Conservation (phyloP, 495 filamentous ascomycete species). For the Penicillium desertorum region DNA sequence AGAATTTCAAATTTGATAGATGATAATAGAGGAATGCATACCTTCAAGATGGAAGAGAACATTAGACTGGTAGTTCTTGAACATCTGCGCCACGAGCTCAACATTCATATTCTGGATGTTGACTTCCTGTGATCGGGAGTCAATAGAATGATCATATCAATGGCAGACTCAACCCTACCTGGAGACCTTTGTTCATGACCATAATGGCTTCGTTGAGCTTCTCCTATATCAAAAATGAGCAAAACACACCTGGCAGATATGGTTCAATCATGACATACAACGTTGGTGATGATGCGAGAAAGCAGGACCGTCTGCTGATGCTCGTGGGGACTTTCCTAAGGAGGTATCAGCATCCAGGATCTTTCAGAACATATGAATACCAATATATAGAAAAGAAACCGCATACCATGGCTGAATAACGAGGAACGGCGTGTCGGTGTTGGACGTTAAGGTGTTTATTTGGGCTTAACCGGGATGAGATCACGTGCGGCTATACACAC, state of each 20-base stretch:
- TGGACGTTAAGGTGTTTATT: constrained; percentile 17
- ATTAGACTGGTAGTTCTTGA: constrained; percentile 99
- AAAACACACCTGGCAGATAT: not conserved
- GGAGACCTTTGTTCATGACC: constrained; percentile 85
- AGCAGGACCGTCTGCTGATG: constrained; percentile 93
- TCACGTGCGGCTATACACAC: constrained; percentile 30
- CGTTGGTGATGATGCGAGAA: constrained; percentile 94
- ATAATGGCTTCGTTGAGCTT: constrained; percentile 95
- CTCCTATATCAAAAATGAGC: constrained; percentile 57
- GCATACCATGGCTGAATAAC: constrained; percentile 21
- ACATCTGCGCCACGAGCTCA: constrained; percentile 97
- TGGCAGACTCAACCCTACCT: constrained; percentile 50
- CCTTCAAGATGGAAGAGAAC: constrained; percentile 97
- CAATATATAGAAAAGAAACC: not conserved
- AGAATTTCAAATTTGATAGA: not conserved
- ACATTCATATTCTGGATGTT: constrained; percentile 98
- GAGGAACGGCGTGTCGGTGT: not conserved
- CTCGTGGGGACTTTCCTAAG: constrained; percentile 92
- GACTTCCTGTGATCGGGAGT: constrained; percentile 65
- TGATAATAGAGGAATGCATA: constrained; percentile 31
- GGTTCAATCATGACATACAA: constrained; percentile 55
- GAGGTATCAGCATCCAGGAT: not conserved
- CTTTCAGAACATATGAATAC: not conserved
- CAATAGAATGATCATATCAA: constrained; percentile 2
- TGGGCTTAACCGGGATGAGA: constrained; percentile 10